A percentile compares a stretch with the other conserved stretches of the same genome.
Evolutionary conservation across 2,329 filamentous ascomycete genomes (phyloP).

Genomic region (Mycocentrospora acerina): DNA sequence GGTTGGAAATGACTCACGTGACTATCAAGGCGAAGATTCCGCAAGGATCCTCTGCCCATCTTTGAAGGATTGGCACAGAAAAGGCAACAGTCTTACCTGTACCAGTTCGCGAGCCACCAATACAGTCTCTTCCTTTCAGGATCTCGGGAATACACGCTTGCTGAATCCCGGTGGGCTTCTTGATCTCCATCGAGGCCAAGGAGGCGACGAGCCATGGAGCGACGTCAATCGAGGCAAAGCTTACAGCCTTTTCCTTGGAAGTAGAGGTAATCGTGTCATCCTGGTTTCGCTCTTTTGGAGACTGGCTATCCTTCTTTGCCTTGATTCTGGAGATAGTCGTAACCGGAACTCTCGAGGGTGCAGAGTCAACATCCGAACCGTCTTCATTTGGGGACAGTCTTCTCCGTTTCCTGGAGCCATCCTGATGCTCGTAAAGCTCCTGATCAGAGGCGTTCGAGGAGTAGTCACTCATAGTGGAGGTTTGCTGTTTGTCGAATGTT

Average conservation of each 20-base stretch:
- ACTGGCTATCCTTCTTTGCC: slow-evolving; percentile 24
- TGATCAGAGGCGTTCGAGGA: slow-evolving; percentile 23
- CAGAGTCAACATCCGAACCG: slow-evolving; percentile 15
- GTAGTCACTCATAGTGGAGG: slow-evolving; percentile 18
- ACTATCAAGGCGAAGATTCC: slow-evolving; percentile 88
- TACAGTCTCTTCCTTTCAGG: slow-evolving; percentile 82
- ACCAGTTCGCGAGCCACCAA: slow-evolving; percentile 90
- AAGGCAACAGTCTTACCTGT: slow-evolving; percentile 98
- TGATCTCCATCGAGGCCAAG: slow-evolving; percentile 76
- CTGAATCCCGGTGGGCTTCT: slow-evolving; percentile 87
- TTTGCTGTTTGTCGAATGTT: slow-evolving; percentile 2
- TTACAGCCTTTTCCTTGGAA: slow-evolving; percentile 49
- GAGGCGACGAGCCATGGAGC: slow-evolving; percentile 87
- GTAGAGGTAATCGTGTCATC: slow-evolving; percentile 2
- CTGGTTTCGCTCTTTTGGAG: slow-evolving; percentile 1
- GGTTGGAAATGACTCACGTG: slow-evolving; percentile 61
- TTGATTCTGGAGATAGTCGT: slow-evolving; percentile 40
- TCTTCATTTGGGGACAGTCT: slow-evolving; percentile 30
- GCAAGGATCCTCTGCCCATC: slow-evolving; percentile 87
- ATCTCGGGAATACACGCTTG: slow-evolving; percentile 92
- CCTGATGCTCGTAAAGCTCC: slow-evolving; percentile 30
- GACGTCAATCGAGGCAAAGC: slow-evolving; percentile 72
- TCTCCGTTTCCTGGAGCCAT: slow-evolving; percentile 40
- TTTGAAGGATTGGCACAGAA: slow-evolving; percentile 88
- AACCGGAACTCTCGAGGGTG: slow-evolving; percentile 11